Percentiles rank a stretch among this genome's conserved stretches.
These are phyloP conservation scores for Tolypocladium ophioglossoides DNA, from an alignment of 2,329 filamentous ascomycete species.

Conservation along the genomic window DNA sequence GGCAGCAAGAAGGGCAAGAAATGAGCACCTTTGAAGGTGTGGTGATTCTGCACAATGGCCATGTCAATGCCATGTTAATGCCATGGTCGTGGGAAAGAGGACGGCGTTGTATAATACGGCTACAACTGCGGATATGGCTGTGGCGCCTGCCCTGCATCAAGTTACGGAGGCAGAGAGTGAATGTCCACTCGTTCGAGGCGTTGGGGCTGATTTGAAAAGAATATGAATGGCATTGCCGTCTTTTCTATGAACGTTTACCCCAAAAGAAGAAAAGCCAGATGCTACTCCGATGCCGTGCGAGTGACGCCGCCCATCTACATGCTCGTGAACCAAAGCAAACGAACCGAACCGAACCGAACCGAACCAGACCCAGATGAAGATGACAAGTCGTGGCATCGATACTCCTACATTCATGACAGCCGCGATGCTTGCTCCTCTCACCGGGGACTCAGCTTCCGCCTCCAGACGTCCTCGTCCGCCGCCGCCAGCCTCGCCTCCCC, in stretches of 20 bases:
- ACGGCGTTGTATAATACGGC: not conserved
- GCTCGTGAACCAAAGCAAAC: not conserved
- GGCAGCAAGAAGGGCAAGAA: conserved; percentile 47
- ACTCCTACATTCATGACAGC: not conserved
- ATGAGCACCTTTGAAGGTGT: conserved; percentile 6
- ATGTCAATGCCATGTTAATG: too few relatives aligned
- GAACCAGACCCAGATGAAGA: not conserved
- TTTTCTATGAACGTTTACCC: conserved; percentile 1
- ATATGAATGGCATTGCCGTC: not conserved
- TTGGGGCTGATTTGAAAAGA: not conserved
- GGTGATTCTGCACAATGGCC: not conserved
- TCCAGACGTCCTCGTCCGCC: conserved; percentile 36
- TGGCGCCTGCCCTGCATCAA: not conserved
- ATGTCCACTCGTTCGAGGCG: not conserved
- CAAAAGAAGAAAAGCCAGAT: not conserved
- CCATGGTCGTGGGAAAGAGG: not conserved
- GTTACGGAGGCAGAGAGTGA: not conserved
- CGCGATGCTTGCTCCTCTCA: not conserved
- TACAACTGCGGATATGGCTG: not conserved
- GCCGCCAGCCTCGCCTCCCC: conserved; percentile 29
- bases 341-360: not conserved
- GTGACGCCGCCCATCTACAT: conserved; percentile 3
- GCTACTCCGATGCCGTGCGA: conserved; percentile 6
- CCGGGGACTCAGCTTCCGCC: conserved; percentile 31
- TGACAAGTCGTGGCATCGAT: not conserved